These are phyloP conservation scores for Mycena belliarum DNA, from an alignment of 768 basidiomycete genomes.

Conservation along the genomic window DNA sequence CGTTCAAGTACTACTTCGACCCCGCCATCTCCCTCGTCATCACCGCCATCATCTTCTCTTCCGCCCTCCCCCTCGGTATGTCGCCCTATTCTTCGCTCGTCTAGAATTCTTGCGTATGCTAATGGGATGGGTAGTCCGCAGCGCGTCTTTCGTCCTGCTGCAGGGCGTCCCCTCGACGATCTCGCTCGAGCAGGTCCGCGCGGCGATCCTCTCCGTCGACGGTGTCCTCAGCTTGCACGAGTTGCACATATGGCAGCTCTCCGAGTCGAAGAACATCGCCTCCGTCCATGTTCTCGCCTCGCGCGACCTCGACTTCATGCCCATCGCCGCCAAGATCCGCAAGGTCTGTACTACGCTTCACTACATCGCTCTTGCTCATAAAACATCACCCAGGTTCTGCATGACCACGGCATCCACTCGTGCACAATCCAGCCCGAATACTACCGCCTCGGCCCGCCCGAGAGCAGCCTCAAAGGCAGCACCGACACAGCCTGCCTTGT, in stretches of 20 bases:
- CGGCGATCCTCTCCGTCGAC: constrained; percentile 77
- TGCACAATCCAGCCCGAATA: constrained; percentile 95
- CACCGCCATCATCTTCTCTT: constrained; percentile 94
- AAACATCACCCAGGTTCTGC: too few relatives aligned
- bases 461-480: background rate
- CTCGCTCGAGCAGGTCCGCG: constrained; percentile 84
- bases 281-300: constrained; percentile 93
- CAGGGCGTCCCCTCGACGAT: constrained; percentile 92
- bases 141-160: constrained; percentile 91
- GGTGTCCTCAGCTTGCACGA: constrained; percentile 91
- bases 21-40: constrained; percentile 93
- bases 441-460: constrained; percentile 33
- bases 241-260: constrained; percentile 94
- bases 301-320: constrained; percentile 87
- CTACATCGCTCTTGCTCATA: too few relatives aligned
- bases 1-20: constrained; percentile 89
- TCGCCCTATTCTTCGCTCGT: background rate
- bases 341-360: too few relatives aligned
- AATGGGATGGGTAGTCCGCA: constrained; percentile 56
- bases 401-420: constrained; percentile 91
- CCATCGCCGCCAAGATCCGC: constrained; percentile 80
- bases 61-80: constrained; percentile 86
- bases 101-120: too few relatives aligned
- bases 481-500: constrained; percentile 15
- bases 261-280: constrained; percentile 92